These are phyloP conservation scores for Suillus hirtellus DNA, from an alignment of 768 basidiomycete genomes.

Conservation along the genomic window DNA sequence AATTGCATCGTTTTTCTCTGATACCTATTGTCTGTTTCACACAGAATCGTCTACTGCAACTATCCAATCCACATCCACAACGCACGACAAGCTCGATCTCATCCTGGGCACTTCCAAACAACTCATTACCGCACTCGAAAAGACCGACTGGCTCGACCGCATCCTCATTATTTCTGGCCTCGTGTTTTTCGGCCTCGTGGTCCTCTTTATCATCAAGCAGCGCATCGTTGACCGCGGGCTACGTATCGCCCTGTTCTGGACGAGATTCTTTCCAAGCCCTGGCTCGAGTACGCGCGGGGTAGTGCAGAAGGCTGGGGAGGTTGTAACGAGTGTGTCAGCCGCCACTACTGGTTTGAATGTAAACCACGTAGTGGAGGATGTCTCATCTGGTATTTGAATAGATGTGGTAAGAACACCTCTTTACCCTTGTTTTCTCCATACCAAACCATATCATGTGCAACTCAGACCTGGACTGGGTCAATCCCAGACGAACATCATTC, in stretches of 20 bases:
- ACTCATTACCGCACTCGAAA: conserved; percentile 85
- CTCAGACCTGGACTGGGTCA: too few relatives aligned
- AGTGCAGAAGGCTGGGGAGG: conserved; percentile 10
- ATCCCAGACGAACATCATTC: too few relatives aligned
- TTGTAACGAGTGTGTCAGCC: background rate
- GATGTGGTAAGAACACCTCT: too few relatives aligned
- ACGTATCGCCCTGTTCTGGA: conserved; percentile 87
- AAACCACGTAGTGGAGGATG: too few relatives aligned
- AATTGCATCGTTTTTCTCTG: background rate
- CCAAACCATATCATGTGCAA: background rate
- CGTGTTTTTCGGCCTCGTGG: conserved; percentile 79
- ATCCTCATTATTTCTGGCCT: conserved; percentile 80
- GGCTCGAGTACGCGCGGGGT: background rate
- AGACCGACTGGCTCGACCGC: conserved; percentile 90
- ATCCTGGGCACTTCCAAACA: conserved; percentile 79
- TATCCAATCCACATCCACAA: conserved; percentile 68
- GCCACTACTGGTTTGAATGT: background rate
- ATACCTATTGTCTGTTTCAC: background rate
- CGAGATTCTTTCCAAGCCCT: conserved; percentile 62
- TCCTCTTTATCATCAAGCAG: conserved; percentile 86
- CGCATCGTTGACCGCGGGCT: conserved; percentile 80
- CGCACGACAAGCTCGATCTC: conserved; percentile 73
- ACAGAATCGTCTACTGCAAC: conserved; percentile 79
- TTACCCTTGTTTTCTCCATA: too few relatives aligned
- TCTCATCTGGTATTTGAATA: too few relatives aligned